A percentile compares a stretch with the other conserved stretches of the same genome.
Evolutionary conservation across 176 grass and related monocot species (phyloP).

Genomic region (Zizania latifolia): DNA sequence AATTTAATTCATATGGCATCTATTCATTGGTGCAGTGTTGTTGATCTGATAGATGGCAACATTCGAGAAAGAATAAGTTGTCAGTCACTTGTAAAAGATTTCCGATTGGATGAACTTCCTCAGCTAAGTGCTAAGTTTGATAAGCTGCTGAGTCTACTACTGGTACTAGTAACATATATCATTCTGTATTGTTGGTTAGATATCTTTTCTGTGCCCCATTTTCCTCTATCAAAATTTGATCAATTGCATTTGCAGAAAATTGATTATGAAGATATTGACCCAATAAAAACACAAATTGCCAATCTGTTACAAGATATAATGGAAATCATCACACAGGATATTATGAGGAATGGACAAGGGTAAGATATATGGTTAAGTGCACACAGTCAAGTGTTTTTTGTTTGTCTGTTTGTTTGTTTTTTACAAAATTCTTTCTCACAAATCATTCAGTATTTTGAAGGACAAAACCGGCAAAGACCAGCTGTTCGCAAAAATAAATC

Average conservation of each 20-base stretch:
- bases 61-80: constrained; percentile 21
- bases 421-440: not conserved
- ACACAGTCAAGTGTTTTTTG: not conserved
- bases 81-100: constrained; percentile 33
- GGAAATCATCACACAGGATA: constrained; percentile 84
- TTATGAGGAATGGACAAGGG: constrained; percentile 57
- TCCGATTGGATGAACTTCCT: constrained; percentile 73
- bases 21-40: constrained; percentile 36
- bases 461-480: constrained; percentile 9
- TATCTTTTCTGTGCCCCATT: not conserved
- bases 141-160: constrained; percentile 53
- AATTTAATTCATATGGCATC: constrained; percentile 11
- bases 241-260: constrained; percentile 38
- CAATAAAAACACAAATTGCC: constrained; percentile 53
- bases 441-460: constrained; percentile 31
- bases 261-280: constrained; percentile 46
- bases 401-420: too few species aligned
- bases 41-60: constrained; percentile 22
- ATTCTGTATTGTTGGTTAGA: not conserved
- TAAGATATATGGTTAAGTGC: constrained; percentile 31
- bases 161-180: constrained; percentile 41
- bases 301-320: constrained; percentile 95
- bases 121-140: constrained; percentile 72
- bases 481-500: constrained; percentile 58
- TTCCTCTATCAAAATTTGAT: not conserved